Evolutionary conservation across 305 asterid species (phyloP), one percentile per base, ranked within the genome.

Genomic region (Fraxinus nigra): DNA sequence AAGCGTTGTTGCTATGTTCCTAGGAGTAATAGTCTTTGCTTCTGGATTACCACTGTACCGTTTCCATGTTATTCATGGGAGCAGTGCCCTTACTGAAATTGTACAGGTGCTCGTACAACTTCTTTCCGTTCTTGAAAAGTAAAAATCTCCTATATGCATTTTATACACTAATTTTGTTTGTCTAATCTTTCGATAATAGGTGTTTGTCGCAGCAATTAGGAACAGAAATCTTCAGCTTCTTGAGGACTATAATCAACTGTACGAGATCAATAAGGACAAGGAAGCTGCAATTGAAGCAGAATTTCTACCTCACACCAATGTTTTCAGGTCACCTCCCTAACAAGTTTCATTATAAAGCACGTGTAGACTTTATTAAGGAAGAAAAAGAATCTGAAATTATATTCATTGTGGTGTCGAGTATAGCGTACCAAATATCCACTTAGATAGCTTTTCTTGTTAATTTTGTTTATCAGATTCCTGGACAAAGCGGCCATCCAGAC

Each of bases 401-500:
- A 5, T 54, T 54, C 9, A 1, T 54, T 51, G 22, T 54, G 2
- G 3, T 54, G 24, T n/a, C 26, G 63, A 54, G 26, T 54, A 48
- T 48, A 1, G 59, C 7, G 20, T 14, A 14, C 59, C 13, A 43
- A 43, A 43, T 43, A 43, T 43, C 54, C 59, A 48, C 20, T 48
- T 48, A 46, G 1, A 51, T 16, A 51, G 63, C 63, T 51, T 51
- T 3, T 78, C 30, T 5, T 63, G 26, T 2, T 40, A 43, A 51
- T 59, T 32, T 34, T 76, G 4, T 48, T 43, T 6, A 14, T 16
- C 78, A 92, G 95, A 85, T 92, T 92, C 87, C 69, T 94, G 79
- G 97, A 94, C 90, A 94, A 83, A 82, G 98, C 98, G 65, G 98
- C 98, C 11, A 83, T 91, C 14, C 73, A 77, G n/a, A 78, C 87